Evolutionary conservation across 176 grass and related monocot species (phyloP), one percentile per base, ranked within the genome.

Genomic region (Oryza officinalis): DNA sequence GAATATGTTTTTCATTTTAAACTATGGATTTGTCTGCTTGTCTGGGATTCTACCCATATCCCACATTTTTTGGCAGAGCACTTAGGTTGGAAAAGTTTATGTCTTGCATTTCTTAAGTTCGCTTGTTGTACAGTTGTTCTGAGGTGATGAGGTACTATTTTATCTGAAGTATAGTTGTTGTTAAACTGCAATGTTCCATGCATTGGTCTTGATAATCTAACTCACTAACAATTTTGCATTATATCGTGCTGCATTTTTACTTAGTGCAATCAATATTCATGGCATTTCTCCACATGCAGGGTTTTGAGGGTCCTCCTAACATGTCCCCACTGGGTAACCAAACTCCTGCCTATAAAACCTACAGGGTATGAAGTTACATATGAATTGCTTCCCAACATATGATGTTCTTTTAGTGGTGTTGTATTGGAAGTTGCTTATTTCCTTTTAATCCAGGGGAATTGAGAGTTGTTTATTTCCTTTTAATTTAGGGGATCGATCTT

Each of bases 401-500:
- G n/a, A 59, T 65, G 28, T 50, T 28, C 73, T 76, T 81, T 76
- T 43, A 8, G 15, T 60, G 14, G 65, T 57, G 44, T 40, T 57
- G n/a, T 68, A 54, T 76, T 61, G n/a, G 57, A 61, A 22, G n/a
- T 2, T 57, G 25, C 57, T 76, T 54, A 71, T 23, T 81, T 77
- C 77, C 32, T 71, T 27, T 72, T 27, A 13, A 45, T 65, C 18
- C 37, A 91, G 85, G 81, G 85, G 43, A 77, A 77, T 91, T 65
- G 71, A 81, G 50, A 22, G 13, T 2, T 54, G 25, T 54, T 76
- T 54, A 60, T 32, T 81, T 76, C 72, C 32, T 71, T 32, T 72
- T 27, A 11, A 63, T 65, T 13, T 37, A 91, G 89, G 85, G 89
- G 43, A 81, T 91, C 57, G 77, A 82, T 81, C 76, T 91, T 71